phyloP scores from a whole-genome alignment of 2,329 filamentous ascomycete species.

The Eurotiales sp. region DNA sequence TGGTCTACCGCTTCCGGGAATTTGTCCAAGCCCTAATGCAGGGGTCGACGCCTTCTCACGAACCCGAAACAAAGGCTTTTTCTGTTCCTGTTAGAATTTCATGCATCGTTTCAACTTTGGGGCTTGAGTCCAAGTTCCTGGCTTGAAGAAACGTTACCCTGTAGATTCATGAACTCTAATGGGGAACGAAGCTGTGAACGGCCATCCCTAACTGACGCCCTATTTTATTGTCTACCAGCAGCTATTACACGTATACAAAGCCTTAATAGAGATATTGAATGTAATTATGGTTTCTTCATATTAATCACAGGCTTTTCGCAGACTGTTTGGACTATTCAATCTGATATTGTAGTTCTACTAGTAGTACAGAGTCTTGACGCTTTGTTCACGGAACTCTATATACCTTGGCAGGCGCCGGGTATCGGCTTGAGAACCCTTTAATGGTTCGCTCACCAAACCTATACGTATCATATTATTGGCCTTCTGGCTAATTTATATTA shows the following conservation, averaged over 20 bases:
- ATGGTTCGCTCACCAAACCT: neutral
- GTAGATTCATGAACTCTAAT: neutral
- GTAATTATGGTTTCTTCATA: too few relatives aligned
- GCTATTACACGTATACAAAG: too few relatives aligned
- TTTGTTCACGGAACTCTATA: too few relatives aligned
- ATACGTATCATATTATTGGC: neutral
- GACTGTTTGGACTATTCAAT: too few relatives aligned
- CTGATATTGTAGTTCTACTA: too few relatives aligned
- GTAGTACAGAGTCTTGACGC: too few relatives aligned
- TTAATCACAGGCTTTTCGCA: too few relatives aligned
- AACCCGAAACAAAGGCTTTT: neutral
- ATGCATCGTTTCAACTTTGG: neutral
- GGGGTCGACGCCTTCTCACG: neutral
- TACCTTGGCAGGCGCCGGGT: neutral
- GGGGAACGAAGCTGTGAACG: too few relatives aligned
- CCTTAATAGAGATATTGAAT: too few relatives aligned
- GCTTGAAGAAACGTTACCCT: neutral
- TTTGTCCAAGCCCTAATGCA: conserved; percentile 2
- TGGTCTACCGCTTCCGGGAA: neutral
- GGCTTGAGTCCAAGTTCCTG: neutral
- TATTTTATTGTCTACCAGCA: too few relatives aligned
- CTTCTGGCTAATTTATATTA: neutral
- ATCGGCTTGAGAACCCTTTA: neutral
- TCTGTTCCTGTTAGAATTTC: neutral
- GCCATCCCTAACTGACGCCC: too few relatives aligned